phyloP scores from a whole-genome alignment of 139 green algal genomes.

The Ettlia oleoabundans region DNA sequence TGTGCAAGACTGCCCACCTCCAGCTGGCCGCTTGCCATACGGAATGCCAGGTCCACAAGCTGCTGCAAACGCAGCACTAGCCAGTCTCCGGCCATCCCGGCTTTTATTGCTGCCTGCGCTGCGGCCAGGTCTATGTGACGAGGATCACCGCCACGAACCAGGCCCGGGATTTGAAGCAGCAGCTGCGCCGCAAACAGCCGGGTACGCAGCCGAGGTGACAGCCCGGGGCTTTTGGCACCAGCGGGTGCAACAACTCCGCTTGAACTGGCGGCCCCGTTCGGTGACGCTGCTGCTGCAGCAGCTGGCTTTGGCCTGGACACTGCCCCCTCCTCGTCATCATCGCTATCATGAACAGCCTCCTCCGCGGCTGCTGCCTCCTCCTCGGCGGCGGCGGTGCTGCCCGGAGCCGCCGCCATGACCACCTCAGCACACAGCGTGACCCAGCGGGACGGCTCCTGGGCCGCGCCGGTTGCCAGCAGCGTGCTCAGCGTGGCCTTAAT shows the following conservation, averaged over 20 bases:
- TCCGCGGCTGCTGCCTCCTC: background rate
- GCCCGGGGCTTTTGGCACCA: background rate
- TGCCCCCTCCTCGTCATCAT: conserved; percentile 48
- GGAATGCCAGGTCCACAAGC: conserved; percentile 85
- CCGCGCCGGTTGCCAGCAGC: conserved; percentile 61
- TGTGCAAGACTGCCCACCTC: conserved; percentile 38
- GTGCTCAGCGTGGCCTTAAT: conserved; percentile 64
- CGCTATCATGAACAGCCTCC: conserved; percentile 32
- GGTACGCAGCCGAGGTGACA: conserved; percentile 75
- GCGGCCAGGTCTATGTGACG: conserved; percentile 65
- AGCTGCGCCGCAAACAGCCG: conserved; percentile 79
- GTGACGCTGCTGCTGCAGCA: background rate
- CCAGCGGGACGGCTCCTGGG: conserved; percentile 63
- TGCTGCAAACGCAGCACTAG: conserved; percentile 70
- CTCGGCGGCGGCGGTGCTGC: conserved; percentile 3
- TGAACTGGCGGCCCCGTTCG: background rate
- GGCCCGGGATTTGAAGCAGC: conserved; percentile 66
- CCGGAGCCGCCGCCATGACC: conserved; percentile 53
- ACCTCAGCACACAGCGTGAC: conserved; percentile 65
- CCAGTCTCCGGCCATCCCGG: conserved; percentile 53
- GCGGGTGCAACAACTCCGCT: background rate
- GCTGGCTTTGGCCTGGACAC: conserved; percentile 4
- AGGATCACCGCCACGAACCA: conserved; percentile 50
- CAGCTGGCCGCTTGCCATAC: conserved; percentile 69
- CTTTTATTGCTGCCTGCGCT: conserved; percentile 27